Evolutionary conservation across 257 asterid genomes (phyloP).

Genomic region (Fraxinus pennsylvanica): DNA sequence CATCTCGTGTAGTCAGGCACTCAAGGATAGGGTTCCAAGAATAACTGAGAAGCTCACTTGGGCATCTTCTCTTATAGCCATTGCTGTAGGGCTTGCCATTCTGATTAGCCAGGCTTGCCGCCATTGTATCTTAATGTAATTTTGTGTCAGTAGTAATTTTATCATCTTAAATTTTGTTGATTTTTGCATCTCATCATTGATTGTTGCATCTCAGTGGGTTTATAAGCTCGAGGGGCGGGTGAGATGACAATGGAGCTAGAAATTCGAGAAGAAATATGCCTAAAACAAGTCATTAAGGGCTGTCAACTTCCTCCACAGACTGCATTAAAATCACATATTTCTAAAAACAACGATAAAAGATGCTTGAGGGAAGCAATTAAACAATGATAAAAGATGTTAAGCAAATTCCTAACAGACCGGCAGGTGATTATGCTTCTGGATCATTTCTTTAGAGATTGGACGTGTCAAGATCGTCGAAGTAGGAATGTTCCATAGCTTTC

Average conservation of each 20-base stretch:
- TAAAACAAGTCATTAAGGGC: neutral
- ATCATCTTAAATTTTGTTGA: no score
- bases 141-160: neutral
- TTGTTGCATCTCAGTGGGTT: no score
- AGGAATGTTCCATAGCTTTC: slow-evolving; percentile 95
- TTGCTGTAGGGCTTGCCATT: slow-evolving; percentile 43
- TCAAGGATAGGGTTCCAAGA: slow-evolving; percentile 52
- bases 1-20: slow-evolving; percentile 47
- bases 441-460: slow-evolving; percentile 32
- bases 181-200: no score
- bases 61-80: slow-evolving; percentile 57
- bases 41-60: slow-evolving; percentile 60
- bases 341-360: slow-evolving; percentile 9
- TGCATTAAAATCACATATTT: neutral
- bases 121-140: neutral
- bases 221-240: no score
- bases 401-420: slow-evolving; percentile 25
- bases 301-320: neutral
- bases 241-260: neutral
- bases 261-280: neutral
- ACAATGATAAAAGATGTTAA: slow-evolving; percentile 29
- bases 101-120: slow-evolving; percentile 40
- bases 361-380: slow-evolving; percentile 47
- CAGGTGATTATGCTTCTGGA: neutral
- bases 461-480: slow-evolving; percentile 82